A percentile compares a stretch with the other conserved stretches of the same genome.
Evolutionary conservation across 177 flowering plant species (phyloP).

Genomic region (Vitis hybrid): DNA sequence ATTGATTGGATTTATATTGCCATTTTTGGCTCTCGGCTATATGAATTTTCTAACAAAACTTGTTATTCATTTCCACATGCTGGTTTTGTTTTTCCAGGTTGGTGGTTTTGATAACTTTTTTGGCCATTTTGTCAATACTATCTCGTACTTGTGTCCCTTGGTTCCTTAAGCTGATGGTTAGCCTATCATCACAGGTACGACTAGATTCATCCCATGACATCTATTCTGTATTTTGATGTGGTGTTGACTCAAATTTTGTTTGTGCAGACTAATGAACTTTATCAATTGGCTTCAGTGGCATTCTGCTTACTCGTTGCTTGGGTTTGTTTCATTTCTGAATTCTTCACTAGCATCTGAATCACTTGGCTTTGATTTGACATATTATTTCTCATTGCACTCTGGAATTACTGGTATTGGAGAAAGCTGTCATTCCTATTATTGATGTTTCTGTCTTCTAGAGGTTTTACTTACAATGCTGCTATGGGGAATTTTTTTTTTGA

Average conservation of each 20-base stretch:
- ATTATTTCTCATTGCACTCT: background rate
- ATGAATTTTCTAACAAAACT: background rate
- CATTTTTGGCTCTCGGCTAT: too few species aligned
- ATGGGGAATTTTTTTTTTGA: too few species aligned
- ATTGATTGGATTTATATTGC: too few species aligned
- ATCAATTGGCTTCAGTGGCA: slow-evolving; percentile 94
- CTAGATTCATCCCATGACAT: slow-evolving; percentile 2
- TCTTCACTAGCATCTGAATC: background rate
- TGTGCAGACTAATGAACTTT: slow-evolving; percentile 95
- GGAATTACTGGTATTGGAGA: background rate
- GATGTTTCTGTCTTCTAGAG: background rate
- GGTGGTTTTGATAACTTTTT: slow-evolving; percentile 72
- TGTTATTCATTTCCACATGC: background rate
- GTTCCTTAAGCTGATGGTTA: slow-evolving; percentile 96
- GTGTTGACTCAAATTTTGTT: slow-evolving; percentile 12
- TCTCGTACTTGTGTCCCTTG: slow-evolving; percentile 92
- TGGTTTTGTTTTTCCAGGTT: slow-evolving; percentile 50
- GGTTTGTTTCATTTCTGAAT: slow-evolving; percentile 52
- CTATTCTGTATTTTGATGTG: background rate
- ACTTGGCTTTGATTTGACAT: background rate
- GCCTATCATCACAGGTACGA: slow-evolving; percentile 89
- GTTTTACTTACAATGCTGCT: too few species aligned
- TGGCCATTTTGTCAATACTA: slow-evolving; percentile 71
- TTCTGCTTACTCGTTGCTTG: slow-evolving; percentile 98
- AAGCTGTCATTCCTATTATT: background rate